phyloP scores from a whole-genome alignment of 306 rosid genomes.

The Castanospermum australe region DNA sequence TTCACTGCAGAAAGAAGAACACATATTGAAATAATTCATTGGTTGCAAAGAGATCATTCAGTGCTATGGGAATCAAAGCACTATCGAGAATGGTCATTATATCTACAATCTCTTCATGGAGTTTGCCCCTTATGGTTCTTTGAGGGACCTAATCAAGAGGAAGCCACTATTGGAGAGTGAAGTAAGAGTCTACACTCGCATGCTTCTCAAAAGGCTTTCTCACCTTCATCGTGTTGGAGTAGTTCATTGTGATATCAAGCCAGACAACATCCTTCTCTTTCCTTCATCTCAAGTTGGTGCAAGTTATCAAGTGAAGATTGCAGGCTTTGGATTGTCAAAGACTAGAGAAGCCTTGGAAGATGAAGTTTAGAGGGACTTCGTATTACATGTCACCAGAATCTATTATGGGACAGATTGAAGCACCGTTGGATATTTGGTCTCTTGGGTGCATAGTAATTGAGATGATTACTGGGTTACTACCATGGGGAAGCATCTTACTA shows the following conservation, averaged over 20 bases:
- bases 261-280: background rate
- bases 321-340: background rate
- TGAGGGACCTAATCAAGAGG: background rate
- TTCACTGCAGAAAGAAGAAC: background rate
- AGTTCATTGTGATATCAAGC: slow-evolving; percentile 7
- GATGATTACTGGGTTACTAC: background rate
- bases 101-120: background rate
- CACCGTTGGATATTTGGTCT: slow-evolving; percentile 6
- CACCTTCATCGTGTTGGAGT: background rate
- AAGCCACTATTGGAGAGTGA: background rate
- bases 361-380: background rate
- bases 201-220: background rate
- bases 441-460: background rate
- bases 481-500: background rate
- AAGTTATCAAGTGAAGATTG: background rate
- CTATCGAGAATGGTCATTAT: background rate
- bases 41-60: background rate
- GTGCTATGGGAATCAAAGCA: background rate
- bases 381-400: slow-evolving; percentile 9
- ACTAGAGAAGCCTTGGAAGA: background rate
- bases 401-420: background rate
- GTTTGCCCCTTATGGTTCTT: background rate
- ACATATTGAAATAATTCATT: background rate
- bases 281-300: background rate
- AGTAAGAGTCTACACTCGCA: background rate